Percentiles rank a stretch among this genome's conserved stretches.
These are phyloP conservation scores for Obelidium mucronatum DNA, from an alignment of 192 early-diverging fungal species.

Conservation along the genomic window DNA sequence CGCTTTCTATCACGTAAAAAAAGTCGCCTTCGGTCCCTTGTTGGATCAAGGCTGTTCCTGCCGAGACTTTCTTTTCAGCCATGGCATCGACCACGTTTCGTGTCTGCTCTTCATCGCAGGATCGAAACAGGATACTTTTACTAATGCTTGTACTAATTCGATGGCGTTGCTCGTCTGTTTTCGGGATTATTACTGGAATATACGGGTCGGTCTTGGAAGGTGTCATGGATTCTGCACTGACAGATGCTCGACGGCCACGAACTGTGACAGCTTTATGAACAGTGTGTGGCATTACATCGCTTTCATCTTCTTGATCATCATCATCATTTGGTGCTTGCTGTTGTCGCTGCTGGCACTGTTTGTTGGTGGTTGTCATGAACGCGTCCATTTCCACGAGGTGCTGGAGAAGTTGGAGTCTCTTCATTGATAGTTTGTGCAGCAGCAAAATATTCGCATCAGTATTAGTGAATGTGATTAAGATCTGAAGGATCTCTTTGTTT, in stretches of 20 bases:
- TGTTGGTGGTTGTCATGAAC: no score
- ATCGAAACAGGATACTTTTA: conserved; percentile 93
- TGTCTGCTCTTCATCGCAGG: conserved; percentile 95
- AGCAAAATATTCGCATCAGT: no score
- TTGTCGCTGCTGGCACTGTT: no score
- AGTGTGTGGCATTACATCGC: neutral
- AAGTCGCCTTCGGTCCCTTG: conserved; percentile 97
- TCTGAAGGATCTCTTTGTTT: no score
- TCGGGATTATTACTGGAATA: conserved; percentile 86
- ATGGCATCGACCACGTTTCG: conserved; percentile 95
- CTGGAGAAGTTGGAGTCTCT: no score
- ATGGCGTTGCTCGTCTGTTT: conserved; percentile 81
- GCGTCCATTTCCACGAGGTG: no score
- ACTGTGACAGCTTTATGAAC: neutral
- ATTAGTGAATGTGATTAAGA: no score
- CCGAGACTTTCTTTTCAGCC: conserved; percentile 82
- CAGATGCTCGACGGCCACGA: conserved; percentile 80
- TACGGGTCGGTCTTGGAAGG: conserved; percentile 74
- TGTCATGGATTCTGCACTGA: conserved; percentile 96
- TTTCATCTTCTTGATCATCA: neutral
- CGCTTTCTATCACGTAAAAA: conserved; percentile 98
- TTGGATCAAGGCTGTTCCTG: conserved; percentile 81
- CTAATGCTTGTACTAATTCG: conserved; percentile 83
- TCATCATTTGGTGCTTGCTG: neutral
- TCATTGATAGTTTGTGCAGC: no score